Evolutionary conservation across 1,284 basidiomycete genomes (phyloP), one percentile per base, ranked within the genome.

Genomic region (Gomphus bonarii): DNA sequence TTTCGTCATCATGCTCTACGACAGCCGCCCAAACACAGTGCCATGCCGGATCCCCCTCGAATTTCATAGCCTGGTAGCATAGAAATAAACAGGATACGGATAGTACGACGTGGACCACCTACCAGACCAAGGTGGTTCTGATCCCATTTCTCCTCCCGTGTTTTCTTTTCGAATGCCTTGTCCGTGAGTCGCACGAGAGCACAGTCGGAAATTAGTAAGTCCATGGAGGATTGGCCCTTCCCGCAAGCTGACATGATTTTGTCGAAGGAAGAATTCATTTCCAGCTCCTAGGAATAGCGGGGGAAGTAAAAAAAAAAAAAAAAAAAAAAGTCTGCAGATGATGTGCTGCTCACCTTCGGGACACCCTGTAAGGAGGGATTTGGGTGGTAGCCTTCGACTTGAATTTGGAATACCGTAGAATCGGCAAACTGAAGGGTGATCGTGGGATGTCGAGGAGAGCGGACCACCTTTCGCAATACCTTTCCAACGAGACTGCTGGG

Each of bases 1-100:
- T 59, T 16, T 63, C 52, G 36, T 68, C 67, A 60, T 78, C 75
- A 59, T 75, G 72, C 59, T 81, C 81, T 20, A 74, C 71, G 60
- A 80, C 71, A 31, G 73, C 76, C 25, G 80, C 82, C 80, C 79
- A 84, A 36, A 83, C 72, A 66, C 80, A 83, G 59, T 82, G 79
- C 82, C 82, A 84, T 4, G 62, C 65, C 33, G 68, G 66, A 33
- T 63, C 59, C 63, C 75, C 72, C 46, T 66, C 65, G 58, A 76
- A 78, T 61, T 76, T 75, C 65, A 79, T 67, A 28, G 74, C 76
- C 55, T 57, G 40, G 22, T 16, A 4, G 14, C 22, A 49, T 48
- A 30, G n/a, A 20, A 22, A 25, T 25, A 5, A 49, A 49, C 33
- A 33, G 9, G 10, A 40, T 11, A 22, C 31, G n/a, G 18, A n/a